Conservation (phyloP, 106 monocot species). For the Apostasia ramifera region DNA sequence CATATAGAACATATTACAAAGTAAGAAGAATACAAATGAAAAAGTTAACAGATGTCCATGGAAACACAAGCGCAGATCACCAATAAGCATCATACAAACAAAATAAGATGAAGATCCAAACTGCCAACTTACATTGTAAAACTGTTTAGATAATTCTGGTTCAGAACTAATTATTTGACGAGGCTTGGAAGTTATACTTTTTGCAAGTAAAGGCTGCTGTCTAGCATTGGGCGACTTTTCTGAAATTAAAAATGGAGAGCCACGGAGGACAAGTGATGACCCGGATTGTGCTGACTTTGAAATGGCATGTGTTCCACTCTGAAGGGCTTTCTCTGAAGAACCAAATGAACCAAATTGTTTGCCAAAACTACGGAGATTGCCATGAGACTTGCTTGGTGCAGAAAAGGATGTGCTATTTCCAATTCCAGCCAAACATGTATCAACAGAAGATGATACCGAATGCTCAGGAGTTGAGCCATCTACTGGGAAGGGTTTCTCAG, state of each 20-base stretch:
- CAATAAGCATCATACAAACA: background rate
- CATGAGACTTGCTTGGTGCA: conserved; percentile 11
- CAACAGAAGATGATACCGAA: conserved; percentile 15
- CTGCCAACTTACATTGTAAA: conserved; percentile 61
- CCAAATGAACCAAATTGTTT: conserved; percentile 14
- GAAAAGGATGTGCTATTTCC: conserved; percentile 8
- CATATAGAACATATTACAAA: background rate
- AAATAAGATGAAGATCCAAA: conserved; percentile 5
- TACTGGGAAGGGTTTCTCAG: conserved; percentile 9
- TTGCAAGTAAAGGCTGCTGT: conserved; percentile 13
- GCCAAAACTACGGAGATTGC: conserved; percentile 3
- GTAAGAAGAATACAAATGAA: background rate
- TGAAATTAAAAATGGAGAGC: conserved; percentile 3
- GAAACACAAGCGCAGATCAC: background rate
- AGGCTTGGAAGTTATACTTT: conserved; percentile 21
- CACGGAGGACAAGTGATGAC: conserved; percentile 11
- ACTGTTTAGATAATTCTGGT: conserved; percentile 48
- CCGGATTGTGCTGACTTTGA: conserved; percentile 15
- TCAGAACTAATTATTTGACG: conserved; percentile 34
- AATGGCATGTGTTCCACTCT: conserved; percentile 4
- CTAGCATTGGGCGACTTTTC: conserved; percentile 12
- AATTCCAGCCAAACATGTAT: background rate
- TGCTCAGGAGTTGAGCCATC: conserved; percentile 14
- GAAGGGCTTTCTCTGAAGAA: conserved; percentile 11
- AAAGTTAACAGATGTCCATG: background rate